Evolutionary conservation across 176 grass and related monocot species (phyloP).

Genomic region (Lolium rigidum): DNA sequence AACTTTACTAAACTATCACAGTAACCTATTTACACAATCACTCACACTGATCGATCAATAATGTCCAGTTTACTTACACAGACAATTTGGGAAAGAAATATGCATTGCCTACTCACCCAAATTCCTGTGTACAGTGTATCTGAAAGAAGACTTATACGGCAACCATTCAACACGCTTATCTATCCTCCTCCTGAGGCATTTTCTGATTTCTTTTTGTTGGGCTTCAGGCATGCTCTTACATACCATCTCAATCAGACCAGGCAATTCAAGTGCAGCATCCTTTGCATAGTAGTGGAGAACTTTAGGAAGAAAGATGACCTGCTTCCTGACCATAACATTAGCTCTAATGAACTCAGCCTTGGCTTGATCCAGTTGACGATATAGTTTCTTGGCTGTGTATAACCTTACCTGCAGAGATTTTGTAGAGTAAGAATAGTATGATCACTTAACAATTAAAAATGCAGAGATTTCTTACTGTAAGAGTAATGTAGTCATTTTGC

Average conservation of each 20-base stretch:
- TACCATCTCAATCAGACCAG: constrained; percentile 67
- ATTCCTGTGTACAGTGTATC: constrained; percentile 83
- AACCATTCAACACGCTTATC: constrained; percentile 87
- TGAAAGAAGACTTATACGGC: constrained; percentile 84
- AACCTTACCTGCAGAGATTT: constrained; percentile 74
- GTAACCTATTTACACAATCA: constrained; percentile 38
- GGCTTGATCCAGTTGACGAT: constrained; percentile 75
- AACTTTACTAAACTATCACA: constrained; percentile 18
- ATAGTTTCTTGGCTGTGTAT: constrained; percentile 76
- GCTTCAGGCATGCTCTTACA: constrained; percentile 75
- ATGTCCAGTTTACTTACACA: constrained; percentile 36
- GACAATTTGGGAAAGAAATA: constrained; percentile 32
- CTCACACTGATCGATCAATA: neutral
- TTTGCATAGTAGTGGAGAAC: constrained; percentile 82
- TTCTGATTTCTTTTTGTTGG: constrained; percentile 61
- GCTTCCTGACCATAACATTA: constrained; percentile 68
- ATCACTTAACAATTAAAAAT: neutral
- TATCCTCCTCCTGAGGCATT: constrained; percentile 62
- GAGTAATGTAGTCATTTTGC: neutral
- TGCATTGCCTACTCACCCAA: constrained; percentile 55
- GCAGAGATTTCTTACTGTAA: constrained; percentile 40
- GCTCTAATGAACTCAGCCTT: constrained; percentile 76
- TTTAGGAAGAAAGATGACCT: constrained; percentile 79
- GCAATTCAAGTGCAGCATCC: constrained; percentile 70
- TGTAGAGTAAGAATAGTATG: constrained; percentile 21